Percentiles rank a stretch among this genome's conserved stretches.
These are phyloP conservation scores for Przewalskia tangutica DNA, from an alignment of 257 asterid genomes.

Conservation along the genomic window DNA sequence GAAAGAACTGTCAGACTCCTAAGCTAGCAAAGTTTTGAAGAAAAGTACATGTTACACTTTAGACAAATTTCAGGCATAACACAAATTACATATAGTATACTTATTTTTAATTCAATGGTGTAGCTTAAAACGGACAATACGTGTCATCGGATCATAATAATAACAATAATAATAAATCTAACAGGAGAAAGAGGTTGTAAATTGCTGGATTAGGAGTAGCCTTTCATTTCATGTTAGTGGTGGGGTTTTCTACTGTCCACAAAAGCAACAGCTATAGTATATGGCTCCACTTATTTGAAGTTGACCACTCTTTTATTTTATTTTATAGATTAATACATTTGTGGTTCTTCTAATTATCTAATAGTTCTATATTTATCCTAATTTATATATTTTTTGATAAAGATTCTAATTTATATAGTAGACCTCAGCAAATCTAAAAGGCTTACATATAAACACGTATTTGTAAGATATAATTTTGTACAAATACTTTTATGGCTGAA, in stretches of 20 bases:
- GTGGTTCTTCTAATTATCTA: not conserved
- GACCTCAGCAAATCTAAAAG: not conserved
- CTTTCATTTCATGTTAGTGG: not conserved
- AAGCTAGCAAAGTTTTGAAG: not conserved
- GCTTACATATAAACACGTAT: not conserved
- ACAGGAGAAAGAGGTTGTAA: not conserved
- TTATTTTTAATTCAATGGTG: not conserved
- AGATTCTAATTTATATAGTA: not conserved
- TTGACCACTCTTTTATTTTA: not conserved
- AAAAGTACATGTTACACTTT: not conserved
- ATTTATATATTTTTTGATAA: not conserved
- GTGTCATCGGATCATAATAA: not conserved
- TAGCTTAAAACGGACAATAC: not conserved
- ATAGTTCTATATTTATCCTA: not conserved
- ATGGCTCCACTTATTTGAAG: not conserved
- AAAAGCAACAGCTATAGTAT: not conserved
- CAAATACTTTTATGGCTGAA: not conserved
- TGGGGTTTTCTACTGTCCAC: not conserved
- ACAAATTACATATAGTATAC: not conserved
- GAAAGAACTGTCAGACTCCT: rapidly evolving
- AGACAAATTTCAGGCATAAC: not conserved
- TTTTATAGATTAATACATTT: not conserved
- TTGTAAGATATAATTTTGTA: not conserved
- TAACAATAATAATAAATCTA: not conserved
- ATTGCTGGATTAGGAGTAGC: not conserved